These are phyloP conservation scores for Claviceps fusiformis DNA, from an alignment of 2,329 filamentous ascomycete genomes.

Conservation along the genomic window DNA sequence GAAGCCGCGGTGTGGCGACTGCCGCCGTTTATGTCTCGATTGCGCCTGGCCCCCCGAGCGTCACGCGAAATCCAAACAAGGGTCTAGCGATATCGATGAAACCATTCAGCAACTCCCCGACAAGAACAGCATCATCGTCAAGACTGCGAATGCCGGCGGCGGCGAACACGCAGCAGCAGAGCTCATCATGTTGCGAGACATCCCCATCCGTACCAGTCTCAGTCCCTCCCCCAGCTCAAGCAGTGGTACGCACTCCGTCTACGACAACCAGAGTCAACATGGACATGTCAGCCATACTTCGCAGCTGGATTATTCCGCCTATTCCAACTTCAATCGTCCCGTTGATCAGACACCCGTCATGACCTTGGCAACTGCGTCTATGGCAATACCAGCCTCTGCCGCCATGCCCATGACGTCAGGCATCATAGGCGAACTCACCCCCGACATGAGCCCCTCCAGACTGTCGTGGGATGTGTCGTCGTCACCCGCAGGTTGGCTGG, in stretches of 20 bases:
- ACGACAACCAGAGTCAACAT: conserved; percentile 8
- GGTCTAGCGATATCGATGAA: conserved; percentile 4
- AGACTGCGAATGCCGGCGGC: background rate
- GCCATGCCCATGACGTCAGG: conserved; percentile 2
- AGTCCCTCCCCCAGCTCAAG: conserved; percentile 10
- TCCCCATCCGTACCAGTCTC: conserved; percentile 10
- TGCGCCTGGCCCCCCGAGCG: conserved; percentile 18
- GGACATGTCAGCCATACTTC: conserved; percentile 3
- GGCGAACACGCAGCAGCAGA: background rate
- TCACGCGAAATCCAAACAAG: conserved; percentile 8
- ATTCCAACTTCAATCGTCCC: conserved; percentile 2
- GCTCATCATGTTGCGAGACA: conserved; percentile 6
- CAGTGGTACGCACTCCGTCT: conserved; percentile 7
- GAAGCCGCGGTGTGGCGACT: conserved; percentile 28
- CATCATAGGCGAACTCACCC: conserved; percentile 6
- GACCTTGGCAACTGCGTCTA: conserved; percentile 4
- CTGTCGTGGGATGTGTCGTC: conserved; percentile 12
- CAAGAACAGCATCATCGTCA: background rate
- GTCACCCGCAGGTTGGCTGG: conserved; percentile 13
- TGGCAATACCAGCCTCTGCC: conserved; percentile 3
- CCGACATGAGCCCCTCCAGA: conserved; percentile 9
- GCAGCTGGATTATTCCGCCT: background rate
- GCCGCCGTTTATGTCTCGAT: conserved; percentile 20
- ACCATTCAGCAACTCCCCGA: background rate
- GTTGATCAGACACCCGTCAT: conserved; percentile 3